Evolutionary conservation across 768 basidiomycete species (phyloP).

Genomic region (Kwoniella shandongensis): DNA sequence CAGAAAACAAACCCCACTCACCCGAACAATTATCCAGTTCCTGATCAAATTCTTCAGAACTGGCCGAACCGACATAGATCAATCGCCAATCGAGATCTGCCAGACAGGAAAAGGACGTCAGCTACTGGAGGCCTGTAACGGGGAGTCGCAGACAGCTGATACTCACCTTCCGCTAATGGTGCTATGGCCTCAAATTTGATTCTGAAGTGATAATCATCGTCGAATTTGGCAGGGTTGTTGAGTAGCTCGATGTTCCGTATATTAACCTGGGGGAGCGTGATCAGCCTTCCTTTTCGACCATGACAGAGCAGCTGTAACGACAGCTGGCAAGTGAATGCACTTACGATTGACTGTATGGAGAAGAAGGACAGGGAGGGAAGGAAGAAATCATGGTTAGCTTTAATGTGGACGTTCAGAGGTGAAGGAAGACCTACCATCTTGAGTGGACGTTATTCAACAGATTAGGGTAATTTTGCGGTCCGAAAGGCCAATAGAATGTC

Average conservation of each 20-base stretch:
- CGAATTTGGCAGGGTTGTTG: conserved; percentile 89
- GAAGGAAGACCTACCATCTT: conserved; percentile 5
- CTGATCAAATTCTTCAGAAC: conserved; percentile 86
- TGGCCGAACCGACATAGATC: conserved; percentile 93
- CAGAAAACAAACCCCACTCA: conserved; percentile 16
- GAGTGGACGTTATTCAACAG: not conserved
- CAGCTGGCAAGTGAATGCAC: not conserved
- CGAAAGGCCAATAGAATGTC: too few species aligned
- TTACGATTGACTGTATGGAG: conserved; percentile 40
- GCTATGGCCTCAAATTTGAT: conserved; percentile 98
- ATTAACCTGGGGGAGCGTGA: conserved; percentile 46
- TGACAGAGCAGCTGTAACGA: not conserved
- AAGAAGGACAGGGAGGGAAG: too few species aligned
- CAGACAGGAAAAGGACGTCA: not conserved
- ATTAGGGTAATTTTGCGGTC: not conserved
- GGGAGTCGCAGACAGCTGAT: not conserved
- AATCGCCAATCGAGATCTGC: conserved; percentile 97
- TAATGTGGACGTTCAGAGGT: not conserved
- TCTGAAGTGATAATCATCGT: conserved; percentile 85
- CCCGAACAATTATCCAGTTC: conserved; percentile 91
- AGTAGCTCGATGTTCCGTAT: conserved; percentile 63
- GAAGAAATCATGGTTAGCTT: too few species aligned
- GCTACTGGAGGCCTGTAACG: not conserved
- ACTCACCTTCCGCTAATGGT: conserved; percentile 77
- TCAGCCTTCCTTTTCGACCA: too few species aligned